Base-by-base conservation (phyloP, 192 early-diverging fungal species). In the Podila epigama region DNA sequence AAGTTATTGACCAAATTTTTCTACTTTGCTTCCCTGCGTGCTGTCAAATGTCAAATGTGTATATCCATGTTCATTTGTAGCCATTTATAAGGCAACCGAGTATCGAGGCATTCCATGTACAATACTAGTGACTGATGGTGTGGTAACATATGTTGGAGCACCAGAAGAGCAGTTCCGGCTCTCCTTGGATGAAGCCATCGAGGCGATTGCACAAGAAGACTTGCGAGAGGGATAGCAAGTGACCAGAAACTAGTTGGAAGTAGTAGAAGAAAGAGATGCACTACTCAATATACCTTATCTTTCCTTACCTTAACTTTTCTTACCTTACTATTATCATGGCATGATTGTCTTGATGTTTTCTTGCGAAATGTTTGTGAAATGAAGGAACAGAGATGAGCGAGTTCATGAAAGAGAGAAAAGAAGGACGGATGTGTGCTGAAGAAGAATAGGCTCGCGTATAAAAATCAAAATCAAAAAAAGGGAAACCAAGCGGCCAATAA, bases 41-140 rank as follows among this genome's bases (percentile, higher is more conserved):
- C n/a, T n/a, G n/a, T 48, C n/a, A 48, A 22, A 48, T 48, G n/a
- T 18, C n/a, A 39, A 39, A 15, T 22, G 25, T 48, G 15, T 8
- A 48, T 20, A 9, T 48, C 37, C 37, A 39, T 48, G 44, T 48
- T 22, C 20, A 22, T 6, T 8, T 58, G 22, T 72, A 72, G 70
- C 39, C 48, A 63, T 77, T 4, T 77, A 77, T 22, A 68, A 77
- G 4, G 65, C 73, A 20, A 55, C 41, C 2, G 66, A 37, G 41
- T 77, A 77, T 52, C 65, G 73, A 16, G 73, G 73, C 16, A 77
- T 77, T 29, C 73, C 73, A 18, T 77, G 73, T 35, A 28, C 64
- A 18, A 50, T 77, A 4, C 28, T 77, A 20, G 16, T 77, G n/a
- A 60, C 60, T 2, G 73, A 77, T 48, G 66, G 60, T 7, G 50